Evolutionary conservation across 2,329 filamentous ascomycete genomes (phyloP), one percentile per base, ranked within the genome.

Genomic region (Neonectria sp.): DNA sequence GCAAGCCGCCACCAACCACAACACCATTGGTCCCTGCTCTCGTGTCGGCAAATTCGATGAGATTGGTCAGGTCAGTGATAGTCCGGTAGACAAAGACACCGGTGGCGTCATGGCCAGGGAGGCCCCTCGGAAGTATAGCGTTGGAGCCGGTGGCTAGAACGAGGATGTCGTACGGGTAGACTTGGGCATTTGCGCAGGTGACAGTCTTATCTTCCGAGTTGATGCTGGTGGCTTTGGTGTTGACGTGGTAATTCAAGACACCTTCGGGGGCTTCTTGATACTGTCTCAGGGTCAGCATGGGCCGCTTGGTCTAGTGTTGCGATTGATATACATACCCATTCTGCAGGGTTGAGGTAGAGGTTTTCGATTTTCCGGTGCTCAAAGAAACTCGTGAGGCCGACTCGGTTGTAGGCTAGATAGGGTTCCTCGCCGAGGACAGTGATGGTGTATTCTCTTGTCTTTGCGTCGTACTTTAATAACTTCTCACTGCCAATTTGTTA

Each of bases 11-110:
- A 27, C 95, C 95, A 4, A 97, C 93, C 0, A 96, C 94, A 5
- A 90, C 88, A 0, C 93, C 94, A 2, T 88, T 88, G 2, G 90
- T 89, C 5, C 90, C 93, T 72, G 90, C 92, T 60, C 89, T 88
- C 12, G 85, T 83, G 1, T 89, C 86, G 0, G 93, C 90, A 76
- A 92, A 97, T 1, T 86, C 83, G 63, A 97, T 97, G 4, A 97
- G 86, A 49, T 86, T 88, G 76, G 95, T 86, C 40, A 97, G 82
- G 78, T 97, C 95, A 3, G 92, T 89, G 67, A 97, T 95, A 0
- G 92, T 97, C 55, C 95, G 89, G 79, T 97, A 97, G 8, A 97
- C 94, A 75, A 97, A 97, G 3, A 97, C 92, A 1, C 95, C 95
- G 27, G 89, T 90, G 12, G 93, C 93, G 77, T 95, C 91, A 75